A percentile compares a stretch with the other conserved stretches of the same genome.
Evolutionary conservation across 1,284 basidiomycete species (phyloP).

Genomic region (Cutaneotrichosporon cutaneum): DNA sequence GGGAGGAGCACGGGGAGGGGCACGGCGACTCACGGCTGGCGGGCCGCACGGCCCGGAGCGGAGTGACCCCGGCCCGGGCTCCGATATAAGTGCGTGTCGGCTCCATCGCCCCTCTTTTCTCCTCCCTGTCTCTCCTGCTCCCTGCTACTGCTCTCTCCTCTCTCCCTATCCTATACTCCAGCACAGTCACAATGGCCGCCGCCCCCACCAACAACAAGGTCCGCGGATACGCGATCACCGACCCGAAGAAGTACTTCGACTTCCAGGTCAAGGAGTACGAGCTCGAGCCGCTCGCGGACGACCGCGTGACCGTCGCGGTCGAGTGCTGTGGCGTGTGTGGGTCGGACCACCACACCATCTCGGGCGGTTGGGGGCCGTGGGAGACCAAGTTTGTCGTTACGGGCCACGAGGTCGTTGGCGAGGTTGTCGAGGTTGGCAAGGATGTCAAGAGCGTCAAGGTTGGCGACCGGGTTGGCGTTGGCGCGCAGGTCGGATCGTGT

Average conservation of each 20-base stretch:
- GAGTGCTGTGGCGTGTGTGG: conserved; percentile 57
- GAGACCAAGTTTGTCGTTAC: conserved; percentile 51
- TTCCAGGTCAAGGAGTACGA: conserved; percentile 64
- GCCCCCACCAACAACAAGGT: conserved; percentile 21
- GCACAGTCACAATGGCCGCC: not conserved
- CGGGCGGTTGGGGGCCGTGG: conserved; percentile 51
- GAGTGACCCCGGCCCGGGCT: not conserved
- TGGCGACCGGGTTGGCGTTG: conserved; percentile 56
- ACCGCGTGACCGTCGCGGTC: conserved; percentile 70
- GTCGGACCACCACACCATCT: conserved; percentile 51
- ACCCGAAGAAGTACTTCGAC: conserved; percentile 50
- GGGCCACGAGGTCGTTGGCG: conserved; percentile 56
- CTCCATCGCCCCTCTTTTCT: not conserved
- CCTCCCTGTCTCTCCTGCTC: not conserved
- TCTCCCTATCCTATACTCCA: not conserved
- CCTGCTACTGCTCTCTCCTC: not conserved
- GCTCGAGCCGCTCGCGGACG: conserved; percentile 64
- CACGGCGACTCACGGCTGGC: not conserved
- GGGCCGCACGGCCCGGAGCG: conserved; percentile 5
- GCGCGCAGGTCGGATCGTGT: conserved; percentile 54
- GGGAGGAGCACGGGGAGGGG: too few species aligned
- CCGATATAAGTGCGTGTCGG: not conserved
- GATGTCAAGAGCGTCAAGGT: conserved; percentile 54
- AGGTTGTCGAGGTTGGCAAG: conserved; percentile 54
- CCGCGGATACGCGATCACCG: conserved; percentile 46